Conservation (phyloP, 2,329 filamentous ascomycete species). For the Exophiala spinifera region DNA sequence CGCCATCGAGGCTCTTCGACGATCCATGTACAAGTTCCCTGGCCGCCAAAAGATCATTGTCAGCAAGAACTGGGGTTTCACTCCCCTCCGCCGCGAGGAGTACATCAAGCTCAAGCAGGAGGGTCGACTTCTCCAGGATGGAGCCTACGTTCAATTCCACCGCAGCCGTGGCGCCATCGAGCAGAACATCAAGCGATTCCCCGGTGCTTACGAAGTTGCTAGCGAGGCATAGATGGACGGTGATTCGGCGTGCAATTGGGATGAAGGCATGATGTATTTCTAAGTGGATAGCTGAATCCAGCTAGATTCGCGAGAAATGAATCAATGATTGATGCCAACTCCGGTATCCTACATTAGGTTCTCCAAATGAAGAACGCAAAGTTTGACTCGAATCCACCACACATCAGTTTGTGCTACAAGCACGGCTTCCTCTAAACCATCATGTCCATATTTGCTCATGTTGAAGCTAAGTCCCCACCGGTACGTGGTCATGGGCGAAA, state of each 20-base stretch:
- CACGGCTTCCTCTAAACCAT: background rate
- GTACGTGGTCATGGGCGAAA: constrained; percentile 1
- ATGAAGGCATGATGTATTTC: constrained; percentile 8
- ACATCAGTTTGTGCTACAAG: background rate
- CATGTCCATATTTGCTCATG: constrained; percentile 1
- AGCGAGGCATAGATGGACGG: constrained; percentile 42
- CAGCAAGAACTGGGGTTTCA: constrained; percentile 99
- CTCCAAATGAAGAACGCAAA: constrained; percentile 6
- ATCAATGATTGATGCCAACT: background rate
- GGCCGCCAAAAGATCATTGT: constrained; percentile 99
- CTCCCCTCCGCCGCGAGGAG: constrained; percentile 93
- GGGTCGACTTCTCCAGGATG: constrained; percentile 91
- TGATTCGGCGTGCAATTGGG: background rate
- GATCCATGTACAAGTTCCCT: constrained; percentile 99
- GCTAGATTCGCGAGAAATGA: constrained; percentile 5
- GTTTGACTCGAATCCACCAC: background rate
- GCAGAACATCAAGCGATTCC: constrained; percentile 91
- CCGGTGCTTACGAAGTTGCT: constrained; percentile 66
- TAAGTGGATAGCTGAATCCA: constrained; percentile 6
- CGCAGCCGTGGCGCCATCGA: constrained; percentile 83
- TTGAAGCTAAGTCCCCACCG: background rate
- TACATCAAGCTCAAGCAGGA: constrained; percentile 93
- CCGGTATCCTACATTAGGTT: background rate
- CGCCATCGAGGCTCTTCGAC: constrained; percentile 97
- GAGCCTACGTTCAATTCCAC: constrained; percentile 99